Base-by-base conservation (phyloP, 23 red algal genomes). In the Gracilaria vermiculophylla region DNA sequence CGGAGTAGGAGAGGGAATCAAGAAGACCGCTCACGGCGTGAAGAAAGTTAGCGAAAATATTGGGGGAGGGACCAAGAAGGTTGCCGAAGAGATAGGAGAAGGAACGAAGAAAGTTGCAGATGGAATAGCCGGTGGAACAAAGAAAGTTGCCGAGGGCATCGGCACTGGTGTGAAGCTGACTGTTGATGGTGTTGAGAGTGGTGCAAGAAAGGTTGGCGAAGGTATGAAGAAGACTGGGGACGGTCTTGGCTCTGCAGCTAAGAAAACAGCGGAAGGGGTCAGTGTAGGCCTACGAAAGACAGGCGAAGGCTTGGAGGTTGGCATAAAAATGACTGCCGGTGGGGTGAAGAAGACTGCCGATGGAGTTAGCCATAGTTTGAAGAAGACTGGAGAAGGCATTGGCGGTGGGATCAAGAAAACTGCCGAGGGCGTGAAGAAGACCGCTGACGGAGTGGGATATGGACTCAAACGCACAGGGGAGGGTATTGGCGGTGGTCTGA, bases 91-190 rank as follows among this genome's bases (percentile, higher is more conserved):
- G 62, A 86, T 54, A 53, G 76, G 75, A 35, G 58, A 49, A 51
- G 76, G 87, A 41, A 72, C 87, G 3, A 91, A 62, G 49, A 91
- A 91, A 34, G 60, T 77, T 17, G 69, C 66, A 15, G 69, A 76
- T 20, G 76, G 87, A 60, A 41, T 80, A 16, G 62, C 69, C 35
- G 66, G 32, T 62, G 84, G 84, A 69, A 72, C 51, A 21, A 88
- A 88, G 72, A 88, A 88, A 56, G 66, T 70, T 49, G 69, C 84
- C 19, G 84, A 52, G 28, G 69, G 84, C 0, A 88, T 88, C 37
- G 84, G 66, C 47, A 88, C 84, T 57, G 84, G 84, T 8, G 62
- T 88, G 25, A 88, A 88, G 69, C 72, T 80, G 29, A 91, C 87
- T 29, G 62, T 74, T 54, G 75, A 81, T 20, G 87, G 87, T 57